These are phyloP conservation scores for Epichloe baconii DNA, from an alignment of 2,329 filamentous ascomycete genomes.

Conservation along the genomic window DNA sequence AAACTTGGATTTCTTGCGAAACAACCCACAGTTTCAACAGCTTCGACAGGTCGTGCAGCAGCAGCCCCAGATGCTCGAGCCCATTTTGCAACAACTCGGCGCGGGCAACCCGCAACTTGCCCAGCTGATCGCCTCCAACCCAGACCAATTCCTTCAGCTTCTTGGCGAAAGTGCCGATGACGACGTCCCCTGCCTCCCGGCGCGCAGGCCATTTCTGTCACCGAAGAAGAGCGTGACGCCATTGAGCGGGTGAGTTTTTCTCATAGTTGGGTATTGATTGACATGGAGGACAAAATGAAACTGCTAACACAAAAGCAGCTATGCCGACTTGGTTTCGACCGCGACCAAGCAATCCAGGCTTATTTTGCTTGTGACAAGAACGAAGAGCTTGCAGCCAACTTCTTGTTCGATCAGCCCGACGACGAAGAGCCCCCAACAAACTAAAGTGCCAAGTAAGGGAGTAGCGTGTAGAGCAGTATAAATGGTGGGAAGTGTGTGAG, in stretches of 20 bases:
- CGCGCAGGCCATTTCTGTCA: conserved; percentile 79
- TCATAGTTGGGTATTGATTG: not conserved
- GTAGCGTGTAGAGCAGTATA: not conserved
- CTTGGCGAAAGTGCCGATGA: conserved; percentile 80
- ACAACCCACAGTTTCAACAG: conserved; percentile 96
- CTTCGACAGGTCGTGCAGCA: conserved; percentile 94
- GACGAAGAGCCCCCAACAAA: conserved; percentile 51
- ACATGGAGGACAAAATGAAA: too few species aligned
- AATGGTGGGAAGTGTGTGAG: not conserved
- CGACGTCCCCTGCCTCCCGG: conserved; percentile 75
- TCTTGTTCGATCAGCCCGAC: conserved; percentile 92
- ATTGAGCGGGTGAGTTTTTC: conserved; percentile 66
- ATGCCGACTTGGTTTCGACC: conserved; percentile 83
- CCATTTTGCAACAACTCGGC: conserved; percentile 90
- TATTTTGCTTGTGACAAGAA: conserved; percentile 99
- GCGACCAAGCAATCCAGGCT: conserved; percentile 88
- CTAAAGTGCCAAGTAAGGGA: conserved; percentile 16
- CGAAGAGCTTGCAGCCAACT: conserved; percentile 95
- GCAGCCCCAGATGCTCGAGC: conserved; percentile 96
- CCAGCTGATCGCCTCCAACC: conserved; percentile 80
- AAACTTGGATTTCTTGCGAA: conserved; percentile 84
- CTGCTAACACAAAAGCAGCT: conserved; percentile 39
- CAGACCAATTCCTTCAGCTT: conserved; percentile 83
- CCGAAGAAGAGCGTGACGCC: conserved; percentile 89
- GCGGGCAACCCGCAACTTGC: conserved; percentile 91